A percentile compares a stretch with the other conserved stretches of the same genome.
phyloP scores from a whole-genome alignment of 306 rosid species.

The Cucurbita ficifolia region DNA sequence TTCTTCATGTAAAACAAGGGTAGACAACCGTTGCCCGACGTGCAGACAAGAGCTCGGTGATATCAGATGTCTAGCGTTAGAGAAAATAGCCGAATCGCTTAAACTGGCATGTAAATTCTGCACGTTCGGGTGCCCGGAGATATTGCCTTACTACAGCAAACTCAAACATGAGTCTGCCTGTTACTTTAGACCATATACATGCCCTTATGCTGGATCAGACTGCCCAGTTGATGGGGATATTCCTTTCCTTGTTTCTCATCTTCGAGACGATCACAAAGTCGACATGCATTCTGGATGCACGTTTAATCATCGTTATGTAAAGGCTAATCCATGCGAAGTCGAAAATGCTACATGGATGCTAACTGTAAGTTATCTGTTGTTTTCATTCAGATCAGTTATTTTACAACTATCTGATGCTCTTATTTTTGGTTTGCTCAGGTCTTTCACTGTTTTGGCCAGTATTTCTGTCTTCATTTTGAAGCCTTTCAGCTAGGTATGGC shows the following conservation, averaged over 20 bases:
- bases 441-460: constrained; percentile 7
- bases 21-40: constrained; percentile 6
- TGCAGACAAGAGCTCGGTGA: constrained; percentile 8
- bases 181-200: constrained; percentile 6
- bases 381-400: not conserved
- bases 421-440: not conserved
- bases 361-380: not conserved
- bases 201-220: constrained; percentile 10
- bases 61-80: constrained; percentile 6
- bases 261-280: constrained; percentile 1
- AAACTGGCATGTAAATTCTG: constrained; percentile 6
- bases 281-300: constrained; percentile 11
- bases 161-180: constrained; percentile 4
- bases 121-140: constrained; percentile 1
- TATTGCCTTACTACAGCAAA: constrained; percentile 5
- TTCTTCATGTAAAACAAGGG: constrained; percentile 3
- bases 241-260: constrained; percentile 4
- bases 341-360: constrained; percentile 9
- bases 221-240: constrained; percentile 2
- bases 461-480: constrained; percentile 8
- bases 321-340: constrained; percentile 4
- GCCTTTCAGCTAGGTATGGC: constrained; percentile 9
- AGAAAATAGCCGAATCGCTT: constrained; percentile 1
- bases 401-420: not conserved
- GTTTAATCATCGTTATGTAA: constrained; percentile 6